These are phyloP conservation scores for Filobasidium wieringae DNA, from an alignment of 768 basidiomycete genomes.

Conservation along the genomic window DNA sequence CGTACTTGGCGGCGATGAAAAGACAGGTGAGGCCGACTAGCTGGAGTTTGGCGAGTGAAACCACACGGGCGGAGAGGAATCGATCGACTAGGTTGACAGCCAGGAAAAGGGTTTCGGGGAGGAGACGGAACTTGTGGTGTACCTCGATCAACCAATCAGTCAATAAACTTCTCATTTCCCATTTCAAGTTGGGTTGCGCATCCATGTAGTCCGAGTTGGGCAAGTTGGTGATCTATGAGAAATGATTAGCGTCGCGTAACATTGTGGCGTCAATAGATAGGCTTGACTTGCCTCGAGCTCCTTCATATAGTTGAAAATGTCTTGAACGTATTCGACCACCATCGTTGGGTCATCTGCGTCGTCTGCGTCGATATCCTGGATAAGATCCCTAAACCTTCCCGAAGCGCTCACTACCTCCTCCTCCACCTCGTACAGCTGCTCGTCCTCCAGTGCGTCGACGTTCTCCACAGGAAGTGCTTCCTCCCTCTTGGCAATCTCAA, in stretches of 20 bases:
- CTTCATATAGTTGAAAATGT: conserved; percentile 87
- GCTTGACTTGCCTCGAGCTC: conserved; percentile 55
- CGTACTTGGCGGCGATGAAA: conserved; percentile 80
- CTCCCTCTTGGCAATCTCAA: conserved; percentile 20
- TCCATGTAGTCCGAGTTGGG: conserved; percentile 79
- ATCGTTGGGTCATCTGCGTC: conserved; percentile 89
- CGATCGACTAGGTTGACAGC: conserved; percentile 69
- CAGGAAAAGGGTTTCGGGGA: conserved; percentile 84
- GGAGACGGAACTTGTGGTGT: conserved; percentile 69
- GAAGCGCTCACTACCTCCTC: conserved; percentile 12
- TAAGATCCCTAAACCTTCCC: conserved; percentile 53
- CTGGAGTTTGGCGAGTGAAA: conserved; percentile 74
- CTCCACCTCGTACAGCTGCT: conserved; percentile 24
- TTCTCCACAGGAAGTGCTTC: conserved; percentile 2
- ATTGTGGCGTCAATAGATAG: background rate
- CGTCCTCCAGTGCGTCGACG: conserved; percentile 38
- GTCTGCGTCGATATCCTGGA: conserved; percentile 75
- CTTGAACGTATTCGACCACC: conserved; percentile 91
- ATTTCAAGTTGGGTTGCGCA: conserved; percentile 64
- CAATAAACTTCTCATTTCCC: conserved; percentile 79
- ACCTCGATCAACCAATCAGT: conserved; percentile 91
- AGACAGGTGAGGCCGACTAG: conserved; percentile 79
- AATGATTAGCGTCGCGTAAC: background rate
- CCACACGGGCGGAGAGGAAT: conserved; percentile 55
- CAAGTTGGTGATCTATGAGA: conserved; percentile 55